These are phyloP conservation scores for Kwoniella bestiolae DNA, from an alignment of 768 basidiomycete genomes.

Conservation along the genomic window DNA sequence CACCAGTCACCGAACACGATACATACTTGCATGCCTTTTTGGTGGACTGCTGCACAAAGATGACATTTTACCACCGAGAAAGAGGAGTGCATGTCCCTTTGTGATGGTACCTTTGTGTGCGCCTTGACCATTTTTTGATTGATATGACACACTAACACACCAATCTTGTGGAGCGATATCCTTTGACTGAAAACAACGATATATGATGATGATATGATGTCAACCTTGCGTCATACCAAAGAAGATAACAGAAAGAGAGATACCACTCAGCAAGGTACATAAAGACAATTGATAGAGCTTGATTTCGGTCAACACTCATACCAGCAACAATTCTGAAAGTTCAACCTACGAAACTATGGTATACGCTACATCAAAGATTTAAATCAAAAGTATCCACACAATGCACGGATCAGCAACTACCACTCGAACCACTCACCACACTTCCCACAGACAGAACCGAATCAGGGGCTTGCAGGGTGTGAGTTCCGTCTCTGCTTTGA, in stretches of 20 bases:
- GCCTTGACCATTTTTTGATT: not conserved
- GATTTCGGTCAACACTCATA: no score
- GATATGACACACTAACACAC: constrained; percentile 3
- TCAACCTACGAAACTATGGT: no score
- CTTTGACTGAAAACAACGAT: constrained; percentile 5
- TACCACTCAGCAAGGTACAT: no score
- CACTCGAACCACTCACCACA: constrained; percentile 15
- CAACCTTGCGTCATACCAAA: not conserved
- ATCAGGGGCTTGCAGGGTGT: constrained; percentile 28
- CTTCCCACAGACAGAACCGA: constrained; percentile 27
- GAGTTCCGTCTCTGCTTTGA: no score
- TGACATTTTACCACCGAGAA: not conserved
- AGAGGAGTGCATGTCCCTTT: not conserved
- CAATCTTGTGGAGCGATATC: constrained; percentile 3
- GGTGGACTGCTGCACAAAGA: no score
- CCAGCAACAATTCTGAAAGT: no score
- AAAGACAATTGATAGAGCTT: no score
- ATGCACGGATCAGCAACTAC: constrained; percentile 10
- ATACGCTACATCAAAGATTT: no score
- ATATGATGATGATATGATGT: not conserved
- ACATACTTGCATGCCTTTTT: no score
- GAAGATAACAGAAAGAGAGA: not conserved
- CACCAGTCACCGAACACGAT: no score
- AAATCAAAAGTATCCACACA: not conserved
- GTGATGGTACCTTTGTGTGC: constrained; percentile 1